phyloP scores from a whole-genome alignment of 2,329 filamentous ascomycete genomes.

The Delphinella strobiligena region DNA sequence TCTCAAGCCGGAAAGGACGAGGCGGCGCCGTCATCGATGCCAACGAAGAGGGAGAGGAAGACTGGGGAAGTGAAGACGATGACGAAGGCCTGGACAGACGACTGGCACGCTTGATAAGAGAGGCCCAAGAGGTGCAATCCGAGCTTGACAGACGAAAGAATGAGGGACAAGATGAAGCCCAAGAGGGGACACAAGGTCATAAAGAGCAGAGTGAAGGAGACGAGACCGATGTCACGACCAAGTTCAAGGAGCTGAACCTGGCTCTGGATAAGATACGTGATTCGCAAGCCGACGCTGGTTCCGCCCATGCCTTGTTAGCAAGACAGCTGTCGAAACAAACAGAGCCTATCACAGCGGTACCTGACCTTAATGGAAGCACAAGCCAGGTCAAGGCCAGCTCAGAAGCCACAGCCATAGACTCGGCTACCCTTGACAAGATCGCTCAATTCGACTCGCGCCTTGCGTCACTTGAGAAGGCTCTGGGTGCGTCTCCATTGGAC shows the following conservation, averaged over 20 bases:
- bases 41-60: constrained; percentile 28
- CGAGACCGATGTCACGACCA: constrained; percentile 31
- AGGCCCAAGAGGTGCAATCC: constrained; percentile 54
- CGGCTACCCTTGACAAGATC: constrained; percentile 62
- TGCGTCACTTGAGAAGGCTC: constrained; percentile 61
- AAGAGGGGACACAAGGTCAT: constrained; percentile 21
- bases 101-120: constrained; percentile 69
- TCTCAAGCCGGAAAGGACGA: constrained; percentile 53
- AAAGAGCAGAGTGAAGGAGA: too few relatives aligned
- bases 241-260: constrained; percentile 7
- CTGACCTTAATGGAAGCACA: not conserved
- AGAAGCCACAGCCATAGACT: constrained; percentile 13
- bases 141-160: constrained; percentile 40
- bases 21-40: constrained; percentile 35
- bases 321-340: constrained; percentile 3
- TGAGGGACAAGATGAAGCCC: constrained; percentile 21
- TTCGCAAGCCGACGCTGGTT: constrained; percentile 6
- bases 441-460: constrained; percentile 82
- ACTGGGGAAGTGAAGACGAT: constrained; percentile 70
- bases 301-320: constrained; percentile 7
- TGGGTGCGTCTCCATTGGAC: constrained; percentile 59
- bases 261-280: constrained; percentile 9
- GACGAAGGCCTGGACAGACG: constrained; percentile 66
- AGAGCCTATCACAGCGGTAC: constrained; percentile 1
- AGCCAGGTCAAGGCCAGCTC: not conserved